Conservation (phyloP, 768 basidiomycete genomes). For the Dioszegia crocea region DNA sequence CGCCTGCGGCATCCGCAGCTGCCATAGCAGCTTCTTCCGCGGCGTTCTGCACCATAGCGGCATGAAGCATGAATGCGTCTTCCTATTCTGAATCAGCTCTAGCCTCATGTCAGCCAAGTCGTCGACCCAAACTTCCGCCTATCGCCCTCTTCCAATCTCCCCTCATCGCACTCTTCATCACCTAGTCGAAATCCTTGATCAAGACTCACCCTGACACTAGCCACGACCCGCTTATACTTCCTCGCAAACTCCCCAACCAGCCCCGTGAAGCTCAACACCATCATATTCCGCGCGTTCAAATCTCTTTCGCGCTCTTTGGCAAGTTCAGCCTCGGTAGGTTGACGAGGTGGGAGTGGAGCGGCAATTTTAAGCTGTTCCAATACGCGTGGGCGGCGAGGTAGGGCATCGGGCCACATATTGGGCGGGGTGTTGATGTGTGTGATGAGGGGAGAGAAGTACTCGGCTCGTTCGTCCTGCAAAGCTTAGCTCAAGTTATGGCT, state of each 20-base stretch:
- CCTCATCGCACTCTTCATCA: background rate
- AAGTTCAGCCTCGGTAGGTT: conserved; percentile 75
- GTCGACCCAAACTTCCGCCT: background rate
- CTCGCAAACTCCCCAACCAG: conserved; percentile 83
- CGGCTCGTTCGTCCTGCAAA: conserved; percentile 56
- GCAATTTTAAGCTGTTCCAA: conserved; percentile 83
- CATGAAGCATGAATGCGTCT: conserved; percentile 5
- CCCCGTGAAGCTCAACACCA: conserved; percentile 86
- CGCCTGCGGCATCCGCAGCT: conserved; percentile 36
- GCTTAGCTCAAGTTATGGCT: background rate
- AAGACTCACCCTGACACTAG: conserved; percentile 65
- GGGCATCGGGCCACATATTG: conserved; percentile 80
- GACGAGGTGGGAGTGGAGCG: conserved; percentile 79
- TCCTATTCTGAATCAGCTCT: conserved; percentile 7
- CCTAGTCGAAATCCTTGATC: background rate
- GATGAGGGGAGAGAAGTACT: conserved; percentile 73
- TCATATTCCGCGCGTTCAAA: conserved; percentile 66
- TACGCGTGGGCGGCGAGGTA: conserved; percentile 74
- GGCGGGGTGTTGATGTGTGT: conserved; percentile 70
- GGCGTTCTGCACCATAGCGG: background rate
- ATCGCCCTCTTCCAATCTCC: background rate
- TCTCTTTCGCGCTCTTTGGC: conserved; percentile 79
- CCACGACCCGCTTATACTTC: conserved; percentile 86
- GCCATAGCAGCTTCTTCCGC: conserved; percentile 16
- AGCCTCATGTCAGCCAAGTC: background rate